Evolutionary conservation across 2,329 filamentous ascomycete species (phyloP).

Genomic region (Claviceps monticola): DNA sequence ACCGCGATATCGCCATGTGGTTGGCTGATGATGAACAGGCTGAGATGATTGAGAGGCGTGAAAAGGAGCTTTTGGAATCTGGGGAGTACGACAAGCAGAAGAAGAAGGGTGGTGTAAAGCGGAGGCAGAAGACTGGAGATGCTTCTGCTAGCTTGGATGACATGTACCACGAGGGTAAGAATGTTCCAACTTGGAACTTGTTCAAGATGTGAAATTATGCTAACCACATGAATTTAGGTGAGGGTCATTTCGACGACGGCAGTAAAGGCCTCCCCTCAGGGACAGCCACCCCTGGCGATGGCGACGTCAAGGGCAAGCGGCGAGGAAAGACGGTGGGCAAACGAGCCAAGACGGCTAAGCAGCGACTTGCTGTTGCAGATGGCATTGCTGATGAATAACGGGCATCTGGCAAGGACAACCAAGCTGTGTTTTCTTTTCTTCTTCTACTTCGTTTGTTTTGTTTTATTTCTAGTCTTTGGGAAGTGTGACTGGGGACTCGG

Average conservation of each 20-base stretch:
- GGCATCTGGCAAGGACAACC: background rate
- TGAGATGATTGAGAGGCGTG: conserved; percentile 82
- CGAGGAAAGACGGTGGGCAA: conserved; percentile 39
- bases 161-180: conserved; percentile 92
- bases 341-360: conserved; percentile 53
- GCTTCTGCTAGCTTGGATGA: conserved; percentile 66
- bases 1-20: conserved; percentile 98
- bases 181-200: no score
- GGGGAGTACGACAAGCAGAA: conserved; percentile 53
- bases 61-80: conserved; percentile 69
- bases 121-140: conserved; percentile 37
- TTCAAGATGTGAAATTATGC: no score
- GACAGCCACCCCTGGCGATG: conserved; percentile 65
- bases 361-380: conserved; percentile 54
- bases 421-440: background rate
- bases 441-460: background rate
- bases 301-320: conserved; percentile 36
- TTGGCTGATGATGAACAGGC: conserved; percentile 94
- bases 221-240: conserved; percentile 41
- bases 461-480: no score
- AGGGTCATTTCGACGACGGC: conserved; percentile 87
- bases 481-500: background rate
- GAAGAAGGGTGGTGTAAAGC: conserved; percentile 41
- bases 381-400: conserved; percentile 27
- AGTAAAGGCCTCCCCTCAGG: conserved; percentile 59